These are phyloP conservation scores for Elsinoe ampelina DNA, from an alignment of 2,329 filamentous ascomycete species.

Conservation along the genomic window DNA sequence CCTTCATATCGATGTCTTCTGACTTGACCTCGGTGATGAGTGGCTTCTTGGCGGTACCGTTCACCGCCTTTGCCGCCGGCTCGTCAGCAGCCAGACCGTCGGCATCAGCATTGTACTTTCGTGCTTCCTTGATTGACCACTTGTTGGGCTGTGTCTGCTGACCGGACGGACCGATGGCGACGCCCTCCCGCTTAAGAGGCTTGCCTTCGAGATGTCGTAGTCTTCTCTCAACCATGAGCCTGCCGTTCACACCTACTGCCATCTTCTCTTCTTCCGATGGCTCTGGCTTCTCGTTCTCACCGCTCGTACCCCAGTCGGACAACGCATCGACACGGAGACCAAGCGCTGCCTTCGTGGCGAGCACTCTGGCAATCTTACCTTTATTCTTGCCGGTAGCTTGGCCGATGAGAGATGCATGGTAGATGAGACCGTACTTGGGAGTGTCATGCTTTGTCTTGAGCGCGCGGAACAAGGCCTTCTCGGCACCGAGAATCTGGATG, in stretches of 20 bases:
- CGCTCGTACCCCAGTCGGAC: conserved; percentile 62
- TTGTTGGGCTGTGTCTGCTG: conserved; percentile 56
- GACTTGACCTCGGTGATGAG: conserved; percentile 41
- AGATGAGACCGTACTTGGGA: conserved; percentile 94
- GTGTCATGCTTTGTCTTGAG: conserved; percentile 99
- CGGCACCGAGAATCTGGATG: conserved; percentile 94
- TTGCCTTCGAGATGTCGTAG: conserved; percentile 80
- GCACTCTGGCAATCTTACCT: conserved; percentile 96
- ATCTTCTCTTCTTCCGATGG: conserved; percentile 83
- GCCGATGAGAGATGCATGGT: conserved; percentile 86
- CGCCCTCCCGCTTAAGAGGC: conserved; percentile 67
- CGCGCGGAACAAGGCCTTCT: conserved; percentile 96
- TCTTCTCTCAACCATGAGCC: conserved; percentile 65
- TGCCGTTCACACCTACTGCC: conserved; percentile 63
- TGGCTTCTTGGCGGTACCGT: conserved; percentile 36
- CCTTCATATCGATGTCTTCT: conserved; percentile 18
- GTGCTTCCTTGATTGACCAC: conserved; percentile 83
- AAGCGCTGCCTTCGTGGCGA: conserved; percentile 86
- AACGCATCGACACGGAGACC: conserved; percentile 89
- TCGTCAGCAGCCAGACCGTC: conserved; percentile 71
- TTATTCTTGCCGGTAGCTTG: conserved; percentile 98
- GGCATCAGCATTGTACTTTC: conserved; percentile 90
- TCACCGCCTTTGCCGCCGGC: conserved; percentile 42
- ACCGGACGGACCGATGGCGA: conserved; percentile 66
- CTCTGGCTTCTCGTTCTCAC: conserved; percentile 50